Base-by-base conservation (phyloP, 2,329 filamentous ascomycete species). In the Hymenoscyphus linearis region DNA sequence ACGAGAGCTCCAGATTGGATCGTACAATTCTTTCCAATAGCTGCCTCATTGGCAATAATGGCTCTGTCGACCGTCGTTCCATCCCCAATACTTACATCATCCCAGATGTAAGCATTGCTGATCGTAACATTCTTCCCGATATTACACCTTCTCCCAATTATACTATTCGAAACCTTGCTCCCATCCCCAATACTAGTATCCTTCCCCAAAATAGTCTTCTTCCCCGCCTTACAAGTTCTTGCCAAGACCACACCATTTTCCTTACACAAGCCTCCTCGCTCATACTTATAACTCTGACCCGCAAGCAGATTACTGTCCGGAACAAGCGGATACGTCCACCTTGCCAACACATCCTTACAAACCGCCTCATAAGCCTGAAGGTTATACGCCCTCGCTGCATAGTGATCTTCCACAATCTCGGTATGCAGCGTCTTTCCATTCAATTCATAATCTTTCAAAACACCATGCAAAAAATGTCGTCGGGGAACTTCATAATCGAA, bases 351-450 rank as follows among this genome's bases (percentile, higher is more conserved):
- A 72, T 98, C 93, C 70, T 86, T 88, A 74, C 86, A 93, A 59
- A 99, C 85, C 34, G 92, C 85, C 70, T 96, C 91, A 77, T 98
- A 99, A 71, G 93, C 87, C 70, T 90, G 89, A 26, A 98, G 80
- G 71, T 92, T 96, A 72, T 85, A 88, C 13, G 91, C 93, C 65
- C 95, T 83, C 1, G 93, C 92, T 1, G 91, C 90, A 72, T 98
- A 99, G 62, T 91, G 86, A 57, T 92, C 85, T 37, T 86, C 83
- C 52, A 96, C 80, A 65, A 98, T 88, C 69, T 98, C 89, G 2
- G 91, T 89, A 73, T 97, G 92, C 58, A 99, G 91, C n/a, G 91
- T 92, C 78, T 98, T 96, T 62, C 93, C 93, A 74, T 98, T 98
- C 60, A 98, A 80, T 73, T 99, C 95, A 78, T 91, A 96, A 74